phyloP scores from a whole-genome alignment of 306 rosid species.

The Arachis hypogaea region DNA sequence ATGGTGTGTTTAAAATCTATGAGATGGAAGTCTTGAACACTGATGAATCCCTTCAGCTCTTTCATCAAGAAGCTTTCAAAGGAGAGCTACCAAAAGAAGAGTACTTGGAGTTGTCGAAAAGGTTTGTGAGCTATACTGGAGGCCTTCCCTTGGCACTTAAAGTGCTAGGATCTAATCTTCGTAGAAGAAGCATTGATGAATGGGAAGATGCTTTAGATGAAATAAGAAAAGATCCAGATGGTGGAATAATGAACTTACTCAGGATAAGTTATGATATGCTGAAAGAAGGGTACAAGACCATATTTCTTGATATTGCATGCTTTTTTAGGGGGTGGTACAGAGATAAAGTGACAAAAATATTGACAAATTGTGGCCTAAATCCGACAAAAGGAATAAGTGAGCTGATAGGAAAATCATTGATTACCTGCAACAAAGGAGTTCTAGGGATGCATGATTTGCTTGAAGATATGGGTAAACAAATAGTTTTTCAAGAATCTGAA shows the following conservation, averaged over 20 bases:
- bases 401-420: constrained; percentile 33
- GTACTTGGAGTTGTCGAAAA: constrained; percentile 8
- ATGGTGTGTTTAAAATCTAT: neutral
- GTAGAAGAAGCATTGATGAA: neutral
- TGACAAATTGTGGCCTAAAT: neutral
- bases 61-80: constrained; percentile 23
- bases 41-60: constrained; percentile 30
- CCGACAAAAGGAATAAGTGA: constrained; percentile 10
- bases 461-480: constrained; percentile 31
- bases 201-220: constrained; percentile 31
- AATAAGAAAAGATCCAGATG: neutral
- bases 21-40: neutral
- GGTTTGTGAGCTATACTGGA: constrained; percentile 8
- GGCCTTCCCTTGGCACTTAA: constrained; percentile 43
- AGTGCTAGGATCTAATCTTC: constrained; percentile 31
- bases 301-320: constrained; percentile 41
- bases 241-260: neutral
- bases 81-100: neutral
- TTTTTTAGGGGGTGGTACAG: constrained; percentile 33
- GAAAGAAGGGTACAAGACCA: constrained; percentile 3
- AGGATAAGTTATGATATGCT: constrained; percentile 34
- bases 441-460: constrained; percentile 35
- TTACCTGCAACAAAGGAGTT: neutral
- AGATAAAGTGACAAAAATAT: constrained; percentile 10
- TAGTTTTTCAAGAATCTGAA: constrained; percentile 19